A percentile compares a stretch with the other conserved stretches of the same genome.
Evolutionary conservation across 2,329 filamentous ascomycete genomes (phyloP).

Genomic region (Cephalotrichum gorgonifer): DNA sequence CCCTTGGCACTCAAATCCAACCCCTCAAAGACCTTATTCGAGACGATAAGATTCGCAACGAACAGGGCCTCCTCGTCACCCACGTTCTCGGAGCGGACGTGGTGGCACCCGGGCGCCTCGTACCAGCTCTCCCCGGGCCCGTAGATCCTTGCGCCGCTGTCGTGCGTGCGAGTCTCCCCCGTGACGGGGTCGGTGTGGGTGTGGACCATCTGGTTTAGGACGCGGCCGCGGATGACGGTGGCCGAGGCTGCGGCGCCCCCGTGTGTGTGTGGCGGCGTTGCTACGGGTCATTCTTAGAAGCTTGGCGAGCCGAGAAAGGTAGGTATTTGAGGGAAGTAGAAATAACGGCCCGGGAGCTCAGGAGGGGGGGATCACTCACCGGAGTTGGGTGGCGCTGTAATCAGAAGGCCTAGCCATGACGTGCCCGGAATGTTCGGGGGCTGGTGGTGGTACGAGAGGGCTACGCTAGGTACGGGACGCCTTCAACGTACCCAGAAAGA

Average conservation of each 20-base stretch:
- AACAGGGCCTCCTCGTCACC: background rate
- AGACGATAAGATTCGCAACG: background rate
- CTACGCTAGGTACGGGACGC: conserved; percentile 2
- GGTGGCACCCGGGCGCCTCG: conserved; percentile 14
- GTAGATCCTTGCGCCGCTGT: conserved; percentile 10
- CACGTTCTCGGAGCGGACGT: conserved; percentile 3
- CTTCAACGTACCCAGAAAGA: background rate
- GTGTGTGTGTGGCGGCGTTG: conserved; percentile 13
- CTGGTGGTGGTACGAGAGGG: conserved; percentile 10
- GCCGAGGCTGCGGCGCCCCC: conserved; percentile 11
- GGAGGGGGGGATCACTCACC: background rate
- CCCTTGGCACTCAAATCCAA: background rate
- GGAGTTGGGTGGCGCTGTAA: conserved; percentile 11
- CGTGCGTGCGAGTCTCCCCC: conserved; percentile 4
- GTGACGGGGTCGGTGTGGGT: background rate
- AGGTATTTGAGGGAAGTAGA: background rate
- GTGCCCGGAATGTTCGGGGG: conserved; percentile 12
- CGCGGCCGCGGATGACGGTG: conserved; percentile 9
- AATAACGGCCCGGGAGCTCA: background rate
- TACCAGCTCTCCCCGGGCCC: conserved; percentile 12
- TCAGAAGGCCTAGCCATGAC: conserved; percentile 12
- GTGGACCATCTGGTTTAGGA: conserved; percentile 14
- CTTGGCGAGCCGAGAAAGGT: background rate
- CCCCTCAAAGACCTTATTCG: background rate
- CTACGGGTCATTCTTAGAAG: no score